A percentile compares a stretch with the other conserved stretches of the same genome.
Conservation (phyloP, 257 asterid genomes). For the Parsonsia alboflavescens region DNA sequence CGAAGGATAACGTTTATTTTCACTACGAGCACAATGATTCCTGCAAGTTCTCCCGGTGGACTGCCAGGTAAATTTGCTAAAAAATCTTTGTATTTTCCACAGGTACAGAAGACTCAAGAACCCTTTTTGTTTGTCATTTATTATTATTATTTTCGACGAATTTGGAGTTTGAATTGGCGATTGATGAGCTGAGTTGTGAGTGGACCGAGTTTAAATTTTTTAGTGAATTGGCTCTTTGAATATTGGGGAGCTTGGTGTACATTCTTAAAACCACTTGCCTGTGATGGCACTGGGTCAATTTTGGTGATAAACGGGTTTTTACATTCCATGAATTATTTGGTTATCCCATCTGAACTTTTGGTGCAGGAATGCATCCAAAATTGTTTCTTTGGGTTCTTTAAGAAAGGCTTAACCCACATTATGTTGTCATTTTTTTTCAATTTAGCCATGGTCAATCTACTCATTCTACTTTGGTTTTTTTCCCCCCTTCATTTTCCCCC, state of each 20-base stretch:
- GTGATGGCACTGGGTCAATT: neutral
- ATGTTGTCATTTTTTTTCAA: too few species aligned
- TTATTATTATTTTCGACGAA: neutral
- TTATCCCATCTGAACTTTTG: neutral
- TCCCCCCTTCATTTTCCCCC: too few species aligned
- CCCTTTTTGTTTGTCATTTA: neutral
- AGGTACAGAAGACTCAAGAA: neutral
- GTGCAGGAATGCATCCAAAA: neutral
- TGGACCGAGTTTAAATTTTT: neutral
- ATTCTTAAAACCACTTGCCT: neutral
- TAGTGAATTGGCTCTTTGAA: neutral
- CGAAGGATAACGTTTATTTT: slow-evolving; percentile 31
- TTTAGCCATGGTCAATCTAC: too few species aligned
- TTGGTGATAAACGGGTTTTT: neutral
- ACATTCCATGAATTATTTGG: neutral
- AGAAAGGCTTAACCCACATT: too few species aligned
- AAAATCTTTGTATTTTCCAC: neutral
- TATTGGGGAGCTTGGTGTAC: neutral
- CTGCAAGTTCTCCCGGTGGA: slow-evolving; percentile 66
- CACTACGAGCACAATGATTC: slow-evolving; percentile 66
- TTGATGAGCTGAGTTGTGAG: neutral
- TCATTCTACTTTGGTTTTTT: too few species aligned
- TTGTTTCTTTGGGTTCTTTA: neutral
- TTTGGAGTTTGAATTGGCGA: neutral
- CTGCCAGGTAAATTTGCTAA: slow-evolving; percentile 36